Evolutionary conservation across 164 flowering plant species (phyloP).

Genomic region (Vitis rotundifolia): DNA sequence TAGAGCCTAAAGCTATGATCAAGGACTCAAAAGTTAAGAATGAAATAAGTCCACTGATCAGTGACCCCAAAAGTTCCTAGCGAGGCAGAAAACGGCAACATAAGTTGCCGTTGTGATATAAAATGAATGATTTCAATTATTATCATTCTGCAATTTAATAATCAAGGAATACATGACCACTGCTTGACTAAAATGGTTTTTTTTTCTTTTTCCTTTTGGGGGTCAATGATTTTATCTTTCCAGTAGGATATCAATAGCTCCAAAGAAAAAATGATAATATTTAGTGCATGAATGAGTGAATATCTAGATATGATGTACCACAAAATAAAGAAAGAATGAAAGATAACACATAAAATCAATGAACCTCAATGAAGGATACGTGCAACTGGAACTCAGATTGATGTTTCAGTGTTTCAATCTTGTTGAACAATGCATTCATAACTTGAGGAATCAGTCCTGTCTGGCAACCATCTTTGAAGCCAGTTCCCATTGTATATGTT

Average conservation of each 20-base stretch:
- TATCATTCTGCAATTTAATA: neutral
- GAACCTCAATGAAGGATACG: constrained; percentile 88
- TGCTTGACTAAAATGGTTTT: neutral
- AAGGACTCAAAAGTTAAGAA: no score
- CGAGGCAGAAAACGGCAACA: no score
- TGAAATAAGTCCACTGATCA: no score
- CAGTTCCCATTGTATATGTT: constrained; percentile 91
- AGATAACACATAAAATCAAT: neutral
- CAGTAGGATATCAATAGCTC: neutral
- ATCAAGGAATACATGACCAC: neutral
- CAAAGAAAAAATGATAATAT: neutral
- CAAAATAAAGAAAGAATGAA: no score
- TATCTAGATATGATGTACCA: no score
- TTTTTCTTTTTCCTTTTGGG: neutral
- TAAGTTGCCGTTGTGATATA: no score
- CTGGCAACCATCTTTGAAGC: constrained; percentile 58
- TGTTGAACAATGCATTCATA: constrained; percentile 66
- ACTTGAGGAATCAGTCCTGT: constrained; percentile 75
- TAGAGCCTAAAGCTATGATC: no score
- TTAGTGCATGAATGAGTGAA: neutral
- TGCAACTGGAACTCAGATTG: constrained; percentile 78
- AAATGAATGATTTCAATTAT: no score
- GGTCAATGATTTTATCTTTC: neutral
- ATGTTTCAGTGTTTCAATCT: constrained; percentile 60
- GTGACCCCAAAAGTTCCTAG: no score